These are phyloP conservation scores for Scopulariopsis brevicaulis DNA, from an alignment of 2,329 filamentous ascomycete species.

Conservation along the genomic window DNA sequence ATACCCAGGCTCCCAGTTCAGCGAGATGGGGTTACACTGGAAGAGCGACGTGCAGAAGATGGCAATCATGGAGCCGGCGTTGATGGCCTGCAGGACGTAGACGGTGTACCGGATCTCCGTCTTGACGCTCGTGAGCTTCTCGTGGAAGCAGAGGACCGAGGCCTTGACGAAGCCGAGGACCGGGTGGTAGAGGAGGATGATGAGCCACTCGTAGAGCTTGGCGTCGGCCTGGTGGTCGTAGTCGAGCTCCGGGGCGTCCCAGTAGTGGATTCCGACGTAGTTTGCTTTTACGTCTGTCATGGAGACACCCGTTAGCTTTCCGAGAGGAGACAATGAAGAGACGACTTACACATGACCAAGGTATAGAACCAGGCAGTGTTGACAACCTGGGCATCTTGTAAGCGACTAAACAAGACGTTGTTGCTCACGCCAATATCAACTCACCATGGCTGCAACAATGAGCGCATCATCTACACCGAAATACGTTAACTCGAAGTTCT, in stretches of 20 bases:
- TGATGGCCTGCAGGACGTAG: constrained; percentile 16
- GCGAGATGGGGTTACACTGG: constrained; percentile 20
- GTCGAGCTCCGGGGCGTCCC: constrained; percentile 7
- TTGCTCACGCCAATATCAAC: background rate
- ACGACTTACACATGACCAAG: constrained; percentile 13
- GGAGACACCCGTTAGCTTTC: background rate
- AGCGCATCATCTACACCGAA: constrained; percentile 12
- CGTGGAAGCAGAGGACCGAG: constrained; percentile 25
- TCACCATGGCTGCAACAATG: constrained; percentile 11
- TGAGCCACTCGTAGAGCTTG: constrained; percentile 11
- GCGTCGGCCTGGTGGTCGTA: constrained; percentile 7
- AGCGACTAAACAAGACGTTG: background rate
- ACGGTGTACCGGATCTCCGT: constrained; percentile 17
- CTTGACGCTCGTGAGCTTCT: constrained; percentile 22
- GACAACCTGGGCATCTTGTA: constrained; percentile 3
- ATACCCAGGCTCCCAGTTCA: constrained; percentile 13
- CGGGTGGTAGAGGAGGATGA: constrained; percentile 10
- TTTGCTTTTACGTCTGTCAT: constrained; percentile 8
- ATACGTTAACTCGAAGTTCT: constrained; percentile 1
- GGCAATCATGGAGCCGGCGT: constrained; percentile 16
- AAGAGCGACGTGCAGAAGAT: constrained; percentile 21
- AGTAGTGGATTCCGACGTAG: constrained; percentile 10
- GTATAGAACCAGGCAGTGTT: constrained; percentile 10
- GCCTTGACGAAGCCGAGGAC: constrained; percentile 21
- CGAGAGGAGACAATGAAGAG: background rate